Evolutionary conservation across 495 filamentous ascomycete genomes (phyloP), one percentile per base, ranked within the genome.

Genomic region (Penicillium cosmopolitanum): DNA sequence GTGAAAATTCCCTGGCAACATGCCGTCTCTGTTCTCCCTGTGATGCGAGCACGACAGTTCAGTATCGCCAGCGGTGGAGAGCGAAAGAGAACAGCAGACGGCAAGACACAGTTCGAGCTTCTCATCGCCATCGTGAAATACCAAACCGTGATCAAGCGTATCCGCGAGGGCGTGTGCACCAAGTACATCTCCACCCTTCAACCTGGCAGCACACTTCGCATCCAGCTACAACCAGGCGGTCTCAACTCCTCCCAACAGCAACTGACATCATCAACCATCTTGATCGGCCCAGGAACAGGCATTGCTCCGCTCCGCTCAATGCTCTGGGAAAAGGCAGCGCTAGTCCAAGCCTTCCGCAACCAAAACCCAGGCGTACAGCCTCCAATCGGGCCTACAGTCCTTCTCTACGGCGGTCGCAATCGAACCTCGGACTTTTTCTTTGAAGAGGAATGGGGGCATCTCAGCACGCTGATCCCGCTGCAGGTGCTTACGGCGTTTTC

Each of bases 71-170:
- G 87, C 62, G 90, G 89, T 1, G 90, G 88, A 8, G 62, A 69
- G 6, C 65, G 81, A 18, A 84, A 85, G 52, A 53, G 59, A 5
- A 71, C 63, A 5, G 46, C 62, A 0, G 72, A 72, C 33, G 72
- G 71, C 6, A 72, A 71, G 18, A 80, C 82, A 2, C 78, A 76
- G 12, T 79, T 98, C 25, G 87, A 97, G 56, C 79, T 98, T 13
- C 77, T 97, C 19, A 85, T 91, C 13, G 96, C 95, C n/a, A 87
- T 97, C 31, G 92, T 97, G 46, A 91, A 93, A 64, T 98, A 96
- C 70, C 84, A 86, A 47, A 96, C 93, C 3, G 87, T 96, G 13
- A 88, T 98, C 61, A 91, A 91, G 68, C 88, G 88, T 53, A 87
- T 90, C 3, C 82, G 96, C 18, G 84, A 95, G 66, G 95, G 95